Evolutionary conservation across 1,139 yeast species (phyloP).

Genomic region (Waltiozyma sp.): DNA sequence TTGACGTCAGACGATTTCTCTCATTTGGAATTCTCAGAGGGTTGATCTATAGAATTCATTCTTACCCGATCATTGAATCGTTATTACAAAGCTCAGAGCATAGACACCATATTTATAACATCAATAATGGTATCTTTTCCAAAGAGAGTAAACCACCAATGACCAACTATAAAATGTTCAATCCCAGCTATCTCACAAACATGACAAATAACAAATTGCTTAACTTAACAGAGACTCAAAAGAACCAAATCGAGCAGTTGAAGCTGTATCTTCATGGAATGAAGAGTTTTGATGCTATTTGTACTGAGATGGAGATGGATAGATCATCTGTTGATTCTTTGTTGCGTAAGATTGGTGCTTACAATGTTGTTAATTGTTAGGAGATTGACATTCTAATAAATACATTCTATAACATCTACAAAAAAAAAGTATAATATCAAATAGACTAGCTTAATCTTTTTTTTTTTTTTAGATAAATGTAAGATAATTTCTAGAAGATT

Average conservation of each 20-base stretch:
- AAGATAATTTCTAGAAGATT: no score
- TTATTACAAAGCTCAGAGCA: conserved; percentile 12
- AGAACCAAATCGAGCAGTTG: conserved; percentile 25
- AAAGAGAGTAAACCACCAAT: neutral
- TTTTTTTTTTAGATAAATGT: no score
- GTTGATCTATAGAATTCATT: conserved; percentile 66
- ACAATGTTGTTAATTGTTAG: conserved; percentile 24
- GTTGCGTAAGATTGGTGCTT: conserved; percentile 29
- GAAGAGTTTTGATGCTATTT: conserved; percentile 60
- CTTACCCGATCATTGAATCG: conserved; percentile 48
- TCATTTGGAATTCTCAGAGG: conserved; percentile 82
- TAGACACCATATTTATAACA: neutral
- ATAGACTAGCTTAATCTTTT: no score
- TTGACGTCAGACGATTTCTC: conserved; percentile 76
- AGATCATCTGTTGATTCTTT: conserved; percentile 43
- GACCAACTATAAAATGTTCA: neutral
- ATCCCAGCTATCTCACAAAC: neutral
- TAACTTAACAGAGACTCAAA: conserved; percentile 13
- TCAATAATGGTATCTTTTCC: neutral
- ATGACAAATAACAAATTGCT: conserved; percentile 7
- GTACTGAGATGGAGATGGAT: conserved; percentile 54
- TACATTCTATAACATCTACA: no score
- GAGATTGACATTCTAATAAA: no score
- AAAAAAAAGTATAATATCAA: no score
- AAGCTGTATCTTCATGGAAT: conserved; percentile 41